Evolutionary conservation across 768 basidiomycete genomes (phyloP).

Genomic region (Pisolithus albus): DNA sequence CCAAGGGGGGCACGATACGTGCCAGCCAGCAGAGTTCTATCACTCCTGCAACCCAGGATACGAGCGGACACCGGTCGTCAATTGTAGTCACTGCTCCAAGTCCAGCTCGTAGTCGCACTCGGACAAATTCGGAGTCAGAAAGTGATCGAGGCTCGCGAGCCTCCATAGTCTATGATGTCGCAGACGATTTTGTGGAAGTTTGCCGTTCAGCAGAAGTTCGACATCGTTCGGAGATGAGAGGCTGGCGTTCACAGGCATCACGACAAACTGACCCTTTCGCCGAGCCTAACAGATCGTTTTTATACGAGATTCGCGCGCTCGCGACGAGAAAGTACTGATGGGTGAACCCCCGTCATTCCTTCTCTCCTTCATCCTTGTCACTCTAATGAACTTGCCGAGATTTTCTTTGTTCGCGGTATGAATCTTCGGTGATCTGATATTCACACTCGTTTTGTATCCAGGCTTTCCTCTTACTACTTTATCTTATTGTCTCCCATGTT

Average conservation of each 20-base stretch:
- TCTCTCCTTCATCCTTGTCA: not conserved
- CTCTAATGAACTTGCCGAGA: slow-evolving; percentile 17
- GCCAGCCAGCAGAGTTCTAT: slow-evolving; percentile 41
- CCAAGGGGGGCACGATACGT: slow-evolving; percentile 75
- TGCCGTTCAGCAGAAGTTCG: slow-evolving; percentile 76
- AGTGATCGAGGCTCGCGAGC: slow-evolving; percentile 72
- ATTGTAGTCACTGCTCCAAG: slow-evolving; percentile 42
- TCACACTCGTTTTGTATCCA: slow-evolving; percentile 24
- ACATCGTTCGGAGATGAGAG: slow-evolving; percentile 78
- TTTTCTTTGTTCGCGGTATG: slow-evolving; percentile 15
- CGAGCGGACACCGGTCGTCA: slow-evolving; percentile 19
- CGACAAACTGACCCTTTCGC: slow-evolving; percentile 17
- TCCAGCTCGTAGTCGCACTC: slow-evolving; percentile 55
- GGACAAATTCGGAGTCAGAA: slow-evolving; percentile 67
- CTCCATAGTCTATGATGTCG: slow-evolving; percentile 71
- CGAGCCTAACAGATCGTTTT: slow-evolving; percentile 53
- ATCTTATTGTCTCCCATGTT: slow-evolving; percentile 18
- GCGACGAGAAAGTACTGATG: slow-evolving; percentile 76
- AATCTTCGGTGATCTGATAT: slow-evolving; percentile 12
- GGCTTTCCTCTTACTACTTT: slow-evolving; percentile 21
- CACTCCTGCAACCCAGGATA: slow-evolving; percentile 21
- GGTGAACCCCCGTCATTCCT: slow-evolving; percentile 1
- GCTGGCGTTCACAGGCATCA: slow-evolving; percentile 46
- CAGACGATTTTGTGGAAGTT: slow-evolving; percentile 63
- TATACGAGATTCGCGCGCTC: slow-evolving; percentile 79